Evolutionary conservation across 768 basidiomycete species (phyloP).

Genomic region (Suillus alpinus): DNA sequence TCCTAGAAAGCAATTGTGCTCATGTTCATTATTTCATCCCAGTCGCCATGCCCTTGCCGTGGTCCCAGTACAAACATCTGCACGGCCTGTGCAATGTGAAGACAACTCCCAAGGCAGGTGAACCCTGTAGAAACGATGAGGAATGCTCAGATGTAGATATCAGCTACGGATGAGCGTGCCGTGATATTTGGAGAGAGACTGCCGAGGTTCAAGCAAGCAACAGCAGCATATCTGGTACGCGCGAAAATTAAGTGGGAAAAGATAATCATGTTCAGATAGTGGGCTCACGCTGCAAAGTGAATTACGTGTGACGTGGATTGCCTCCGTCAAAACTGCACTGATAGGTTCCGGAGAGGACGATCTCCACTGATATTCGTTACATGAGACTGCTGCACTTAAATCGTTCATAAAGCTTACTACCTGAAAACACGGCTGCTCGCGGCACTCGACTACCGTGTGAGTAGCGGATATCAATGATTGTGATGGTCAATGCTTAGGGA

Average conservation of each 20-base stretch:
- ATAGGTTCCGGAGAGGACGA: background rate
- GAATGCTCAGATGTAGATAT: background rate
- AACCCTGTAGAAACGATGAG: background rate
- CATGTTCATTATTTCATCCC: too few species aligned
- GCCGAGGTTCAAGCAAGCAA: background rate
- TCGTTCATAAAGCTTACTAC: background rate
- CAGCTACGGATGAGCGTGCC: background rate
- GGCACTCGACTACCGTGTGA: too few species aligned
- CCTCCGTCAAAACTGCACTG: background rate
- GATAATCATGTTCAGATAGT: background rate
- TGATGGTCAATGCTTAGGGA: too few species aligned
- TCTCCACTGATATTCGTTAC: background rate
- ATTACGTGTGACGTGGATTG: background rate
- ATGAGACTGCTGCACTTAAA: background rate
- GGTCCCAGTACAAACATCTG: too few species aligned
- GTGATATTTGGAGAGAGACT: background rate
- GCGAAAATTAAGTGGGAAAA: background rate
- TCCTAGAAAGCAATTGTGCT: too few species aligned
- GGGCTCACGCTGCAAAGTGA: background rate
- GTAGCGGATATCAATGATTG: too few species aligned
- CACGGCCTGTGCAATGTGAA: too few species aligned
- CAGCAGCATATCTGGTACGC: background rate
- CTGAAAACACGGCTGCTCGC: background rate
- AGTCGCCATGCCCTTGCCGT: too few species aligned
- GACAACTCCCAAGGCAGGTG: background rate